A percentile compares a stretch with the other conserved stretches of the same genome.
phyloP scores from a whole-genome alignment of 495 filamentous ascomycete genomes.

The Podospora pseudopauciseta region DNA sequence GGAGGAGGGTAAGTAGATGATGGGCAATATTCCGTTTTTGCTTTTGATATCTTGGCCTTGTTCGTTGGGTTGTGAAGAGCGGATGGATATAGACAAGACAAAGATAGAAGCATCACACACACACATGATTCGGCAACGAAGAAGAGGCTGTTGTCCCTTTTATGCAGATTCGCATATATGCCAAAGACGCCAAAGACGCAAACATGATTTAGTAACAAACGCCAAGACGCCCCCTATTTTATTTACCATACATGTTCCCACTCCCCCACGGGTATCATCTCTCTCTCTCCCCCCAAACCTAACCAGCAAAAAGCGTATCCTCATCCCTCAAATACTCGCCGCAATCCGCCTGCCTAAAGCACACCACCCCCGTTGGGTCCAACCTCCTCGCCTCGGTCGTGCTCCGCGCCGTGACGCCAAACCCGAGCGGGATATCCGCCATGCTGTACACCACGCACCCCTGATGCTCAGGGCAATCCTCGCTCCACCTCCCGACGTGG shows the following conservation, averaged over 20 bases:
- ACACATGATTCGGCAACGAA: neutral
- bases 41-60: neutral
- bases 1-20: neutral
- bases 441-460: constrained; percentile 73
- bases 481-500: constrained; percentile 81
- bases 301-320: constrained; percentile 53
- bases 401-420: constrained; percentile 67
- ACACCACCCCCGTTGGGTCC: constrained; percentile 83
- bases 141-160: neutral
- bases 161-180: neutral
- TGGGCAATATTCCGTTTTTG: neutral
- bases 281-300: constrained; percentile 9
- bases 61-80: neutral
- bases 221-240: constrained; percentile 23
- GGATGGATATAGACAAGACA: neutral
- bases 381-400: constrained; percentile 75
- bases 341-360: constrained; percentile 83
- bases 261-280: constrained; percentile 2
- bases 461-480: constrained; percentile 79
- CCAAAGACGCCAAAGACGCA: neutral
- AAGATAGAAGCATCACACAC: neutral
- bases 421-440: constrained; percentile 75
- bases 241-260: constrained; percentile 11
- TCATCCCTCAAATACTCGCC: constrained; percentile 89
- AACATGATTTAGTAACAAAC: constrained; percentile 9